phyloP scores from a whole-genome alignment of 2,329 filamentous ascomycete species.

The Fusarium keratoplasticum region DNA sequence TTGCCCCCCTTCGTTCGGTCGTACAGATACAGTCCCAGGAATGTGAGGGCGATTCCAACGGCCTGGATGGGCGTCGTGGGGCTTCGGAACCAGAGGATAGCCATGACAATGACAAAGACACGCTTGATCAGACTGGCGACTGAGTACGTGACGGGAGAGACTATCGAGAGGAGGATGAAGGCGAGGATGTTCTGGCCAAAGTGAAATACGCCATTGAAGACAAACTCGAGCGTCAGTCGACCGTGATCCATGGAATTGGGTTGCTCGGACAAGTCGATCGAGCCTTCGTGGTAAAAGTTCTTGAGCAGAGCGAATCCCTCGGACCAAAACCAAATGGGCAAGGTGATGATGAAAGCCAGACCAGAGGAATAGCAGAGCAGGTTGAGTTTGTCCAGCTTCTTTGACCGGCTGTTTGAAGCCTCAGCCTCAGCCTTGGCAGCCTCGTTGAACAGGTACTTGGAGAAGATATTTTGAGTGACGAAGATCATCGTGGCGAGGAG shows the following conservation, averaged over 20 bases:
- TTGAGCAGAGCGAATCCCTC: constrained; percentile 83
- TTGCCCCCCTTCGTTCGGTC: constrained; percentile 91
- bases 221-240: constrained; percentile 81
- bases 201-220: constrained; percentile 97
- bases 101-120: constrained; percentile 95
- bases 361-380: constrained; percentile 97
- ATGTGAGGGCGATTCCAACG: constrained; percentile 87
- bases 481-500: constrained; percentile 93
- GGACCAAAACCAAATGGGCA: constrained; percentile 92
- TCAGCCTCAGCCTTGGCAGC: constrained; percentile 87
- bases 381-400: constrained; percentile 96
- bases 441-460: constrained; percentile 97
- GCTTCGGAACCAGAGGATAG: constrained; percentile 96
- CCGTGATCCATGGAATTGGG: constrained; percentile 82
- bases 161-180: constrained; percentile 90
- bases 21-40: constrained; percentile 93
- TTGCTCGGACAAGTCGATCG: constrained; percentile 69
- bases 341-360: constrained; percentile 87
- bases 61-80: constrained; percentile 86
- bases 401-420: constrained; percentile 68
- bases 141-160: constrained; percentile 96
- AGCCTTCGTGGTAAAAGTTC: constrained; percentile 85
- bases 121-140: constrained; percentile 97
- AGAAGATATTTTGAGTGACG: constrained; percentile 98
- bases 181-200: constrained; percentile 97